Conservation (phyloP, 1,284 basidiomycete genomes). For the Earliella scabrosa region DNA sequence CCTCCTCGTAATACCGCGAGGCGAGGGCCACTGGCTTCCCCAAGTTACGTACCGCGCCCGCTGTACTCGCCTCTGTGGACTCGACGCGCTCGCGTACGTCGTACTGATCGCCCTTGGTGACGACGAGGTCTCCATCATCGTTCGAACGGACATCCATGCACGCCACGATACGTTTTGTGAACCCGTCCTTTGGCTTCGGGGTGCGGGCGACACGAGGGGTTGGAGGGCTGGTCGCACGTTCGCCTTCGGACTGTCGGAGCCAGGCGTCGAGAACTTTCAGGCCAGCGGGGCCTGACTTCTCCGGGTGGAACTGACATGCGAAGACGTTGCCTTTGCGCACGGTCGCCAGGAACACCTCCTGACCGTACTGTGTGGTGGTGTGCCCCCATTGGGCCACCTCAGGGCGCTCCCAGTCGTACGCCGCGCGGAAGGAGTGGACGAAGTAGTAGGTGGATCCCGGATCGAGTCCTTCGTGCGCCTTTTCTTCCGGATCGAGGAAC, state of each 20-base stretch:
- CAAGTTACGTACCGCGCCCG: slow-evolving; percentile 92
- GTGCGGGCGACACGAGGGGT: slow-evolving; percentile 39
- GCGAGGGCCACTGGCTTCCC: slow-evolving; percentile 97
- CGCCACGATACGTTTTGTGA: slow-evolving; percentile 95
- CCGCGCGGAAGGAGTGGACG: slow-evolving; percentile 94
- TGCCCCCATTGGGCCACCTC: slow-evolving; percentile 78
- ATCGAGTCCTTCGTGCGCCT: slow-evolving; percentile 47
- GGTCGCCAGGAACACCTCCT: slow-evolving; percentile 89
- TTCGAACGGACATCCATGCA: slow-evolving; percentile 98
- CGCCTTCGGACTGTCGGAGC: slow-evolving; percentile 66
- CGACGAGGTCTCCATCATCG: slow-evolving; percentile 96
- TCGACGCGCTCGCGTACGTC: slow-evolving; percentile 81
- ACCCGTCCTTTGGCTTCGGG: slow-evolving; percentile 57
- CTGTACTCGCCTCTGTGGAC: slow-evolving; percentile 37
- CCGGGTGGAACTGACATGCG: slow-evolving; percentile 97
- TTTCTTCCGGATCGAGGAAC: slow-evolving; percentile 49
- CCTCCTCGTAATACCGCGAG: slow-evolving; percentile 83
- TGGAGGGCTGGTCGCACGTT: slow-evolving; percentile 38
- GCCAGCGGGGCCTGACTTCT: slow-evolving; percentile 95
- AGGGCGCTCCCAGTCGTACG: slow-evolving; percentile 63
- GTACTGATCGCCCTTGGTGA: slow-evolving; percentile 99
- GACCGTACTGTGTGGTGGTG: slow-evolving; percentile 91
- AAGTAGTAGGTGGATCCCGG: slow-evolving; percentile 85
- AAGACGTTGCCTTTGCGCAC: slow-evolving; percentile 90
- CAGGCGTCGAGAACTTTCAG: slow-evolving; percentile 83